Conservation (phyloP, 768 basidiomycete genomes). For the Chiua virens region DNA sequence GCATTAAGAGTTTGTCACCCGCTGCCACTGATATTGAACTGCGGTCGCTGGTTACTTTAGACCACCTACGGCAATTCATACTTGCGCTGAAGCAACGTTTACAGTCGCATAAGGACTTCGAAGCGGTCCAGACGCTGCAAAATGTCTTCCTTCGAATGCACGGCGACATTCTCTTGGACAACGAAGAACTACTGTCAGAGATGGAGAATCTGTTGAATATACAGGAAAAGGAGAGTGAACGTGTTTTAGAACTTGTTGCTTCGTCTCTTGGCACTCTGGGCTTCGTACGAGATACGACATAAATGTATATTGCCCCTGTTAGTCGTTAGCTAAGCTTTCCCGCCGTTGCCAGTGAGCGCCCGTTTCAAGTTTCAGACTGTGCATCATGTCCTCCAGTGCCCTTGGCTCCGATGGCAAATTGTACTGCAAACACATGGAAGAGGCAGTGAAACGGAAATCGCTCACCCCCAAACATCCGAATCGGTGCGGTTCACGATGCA, state of each 20-base stretch:
- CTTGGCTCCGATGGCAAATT: slow-evolving; percentile 32
- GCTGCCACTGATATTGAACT: slow-evolving; percentile 91
- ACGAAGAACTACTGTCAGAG: slow-evolving; percentile 58
- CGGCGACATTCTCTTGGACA: slow-evolving; percentile 74
- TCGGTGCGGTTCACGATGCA: slow-evolving; percentile 34
- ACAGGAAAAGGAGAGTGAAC: slow-evolving; percentile 75
- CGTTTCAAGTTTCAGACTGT: no score
- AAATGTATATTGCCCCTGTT: background rate
- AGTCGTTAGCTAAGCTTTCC: slow-evolving; percentile 24
- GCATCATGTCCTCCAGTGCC: slow-evolving; percentile 19
- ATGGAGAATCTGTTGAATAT: slow-evolving; percentile 60
- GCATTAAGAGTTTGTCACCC: slow-evolving; percentile 84
- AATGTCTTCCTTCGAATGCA: slow-evolving; percentile 84
- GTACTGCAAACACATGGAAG: slow-evolving; percentile 39
- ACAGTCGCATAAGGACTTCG: slow-evolving; percentile 83
- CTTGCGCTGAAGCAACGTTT: slow-evolving; percentile 72
- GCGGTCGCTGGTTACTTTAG: slow-evolving; percentile 68
- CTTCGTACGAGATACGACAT: slow-evolving; percentile 72
- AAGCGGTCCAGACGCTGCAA: slow-evolving; percentile 88
- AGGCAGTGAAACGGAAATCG: slow-evolving; percentile 34
- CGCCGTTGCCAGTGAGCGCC: no score
- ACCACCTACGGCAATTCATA: slow-evolving; percentile 68
- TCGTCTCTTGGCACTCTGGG: slow-evolving; percentile 73
- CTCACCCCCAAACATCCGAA: slow-evolving; percentile 33
- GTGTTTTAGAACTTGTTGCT: slow-evolving; percentile 73